Conservation (phyloP, 192 early-diverging fungal genomes). For the Backusella westeae region DNA sequence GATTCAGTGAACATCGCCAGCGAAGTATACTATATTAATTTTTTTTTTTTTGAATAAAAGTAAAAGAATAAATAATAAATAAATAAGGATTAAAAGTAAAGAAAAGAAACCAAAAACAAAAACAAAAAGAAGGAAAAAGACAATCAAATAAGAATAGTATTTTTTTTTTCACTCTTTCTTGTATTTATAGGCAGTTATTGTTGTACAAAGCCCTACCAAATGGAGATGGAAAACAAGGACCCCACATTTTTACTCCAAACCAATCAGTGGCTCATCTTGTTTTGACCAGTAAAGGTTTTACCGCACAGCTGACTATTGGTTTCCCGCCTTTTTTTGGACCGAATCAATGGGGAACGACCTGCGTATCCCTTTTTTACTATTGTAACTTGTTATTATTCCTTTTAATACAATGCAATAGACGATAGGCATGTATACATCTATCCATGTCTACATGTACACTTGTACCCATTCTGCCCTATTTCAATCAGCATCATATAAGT, state of each 20-base stretch:
- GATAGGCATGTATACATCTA: too few relatives aligned
- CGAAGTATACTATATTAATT: slow-evolving; percentile 7
- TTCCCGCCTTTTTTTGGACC: slow-evolving; percentile 6
- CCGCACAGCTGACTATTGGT: background rate
- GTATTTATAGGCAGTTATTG: background rate
- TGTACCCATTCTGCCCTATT: too few relatives aligned
- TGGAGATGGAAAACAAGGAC: slow-evolving; percentile 2
- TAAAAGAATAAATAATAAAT: background rate
- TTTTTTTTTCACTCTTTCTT: background rate
- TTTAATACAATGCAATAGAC: too few relatives aligned
- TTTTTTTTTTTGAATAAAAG: background rate
- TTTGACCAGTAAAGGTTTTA: background rate
- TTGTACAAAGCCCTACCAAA: background rate
- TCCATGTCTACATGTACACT: too few relatives aligned
- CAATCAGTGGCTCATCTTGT: slow-evolving; percentile 10
- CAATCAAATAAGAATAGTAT: background rate
- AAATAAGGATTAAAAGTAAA: background rate
- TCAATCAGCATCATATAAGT: too few relatives aligned
- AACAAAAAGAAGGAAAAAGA: background rate
- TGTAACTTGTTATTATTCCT: too few relatives aligned
- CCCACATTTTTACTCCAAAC: slow-evolving; percentile 14
- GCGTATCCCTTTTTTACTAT: background rate
- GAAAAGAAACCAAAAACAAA: background rate
- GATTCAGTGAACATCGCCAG: slow-evolving; percentile 26
- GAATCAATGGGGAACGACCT: background rate